A percentile compares a stretch with the other conserved stretches of the same genome.
phyloP scores from a whole-genome alignment of 148 eudicot genomes.

The Vaccinium corymbosum region DNA sequence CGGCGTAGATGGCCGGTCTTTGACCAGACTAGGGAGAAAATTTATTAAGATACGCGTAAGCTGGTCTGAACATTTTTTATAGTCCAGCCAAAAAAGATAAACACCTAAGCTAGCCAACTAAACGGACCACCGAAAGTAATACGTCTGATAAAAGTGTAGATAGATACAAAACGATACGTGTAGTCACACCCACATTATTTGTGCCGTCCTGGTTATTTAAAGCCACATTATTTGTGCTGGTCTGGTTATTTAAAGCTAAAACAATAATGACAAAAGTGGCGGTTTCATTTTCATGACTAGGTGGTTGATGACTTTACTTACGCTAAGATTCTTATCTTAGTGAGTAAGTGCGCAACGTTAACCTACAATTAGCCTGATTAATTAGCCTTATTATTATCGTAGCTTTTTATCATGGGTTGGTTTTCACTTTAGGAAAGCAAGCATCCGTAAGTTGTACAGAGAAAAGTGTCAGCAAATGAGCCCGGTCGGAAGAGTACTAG shows the following conservation, averaged over 20 bases:
- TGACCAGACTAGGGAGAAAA: no score
- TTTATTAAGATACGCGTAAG: no score
- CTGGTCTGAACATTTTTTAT: no score
- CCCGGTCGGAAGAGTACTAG: no score
- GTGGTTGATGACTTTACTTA: neutral
- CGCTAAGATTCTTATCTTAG: neutral
- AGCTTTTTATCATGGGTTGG: no score
- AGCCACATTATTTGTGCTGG: constrained; percentile 2
- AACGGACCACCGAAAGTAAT: no score
- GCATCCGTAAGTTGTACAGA: no score
- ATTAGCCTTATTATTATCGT: neutral
- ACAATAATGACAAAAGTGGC: neutral
- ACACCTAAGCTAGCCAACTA: no score
- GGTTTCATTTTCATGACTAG: neutral
- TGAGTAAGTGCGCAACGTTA: neutral
- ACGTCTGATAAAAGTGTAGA: neutral
- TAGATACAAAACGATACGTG: neutral
- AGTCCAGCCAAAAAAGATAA: no score
- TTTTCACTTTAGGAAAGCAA: no score
- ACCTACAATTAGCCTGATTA: neutral
- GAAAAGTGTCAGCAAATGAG: no score
- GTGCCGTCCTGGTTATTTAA: neutral
- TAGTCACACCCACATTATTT: neutral
- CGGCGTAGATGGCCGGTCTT: no score
- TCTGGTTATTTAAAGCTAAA: neutral